Conservation (phyloP, 2,329 filamentous ascomycete genomes). For the Colletotrichum melonis region DNA sequence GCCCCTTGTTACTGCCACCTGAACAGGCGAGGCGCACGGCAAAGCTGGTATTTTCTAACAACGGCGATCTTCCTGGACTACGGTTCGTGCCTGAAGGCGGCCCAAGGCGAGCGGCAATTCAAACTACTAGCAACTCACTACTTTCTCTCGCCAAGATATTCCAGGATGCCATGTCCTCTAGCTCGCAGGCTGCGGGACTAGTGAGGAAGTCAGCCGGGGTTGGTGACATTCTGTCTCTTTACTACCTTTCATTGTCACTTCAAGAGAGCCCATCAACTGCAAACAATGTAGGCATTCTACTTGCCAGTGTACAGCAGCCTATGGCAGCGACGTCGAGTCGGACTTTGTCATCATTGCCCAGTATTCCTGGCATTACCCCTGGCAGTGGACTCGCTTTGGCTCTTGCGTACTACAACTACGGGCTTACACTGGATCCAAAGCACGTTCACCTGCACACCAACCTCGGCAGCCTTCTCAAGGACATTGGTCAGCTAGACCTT, state of each 20-base stretch:
- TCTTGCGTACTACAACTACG: slow-evolving; percentile 95
- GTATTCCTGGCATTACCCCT: slow-evolving; percentile 81
- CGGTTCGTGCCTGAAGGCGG: slow-evolving; percentile 76
- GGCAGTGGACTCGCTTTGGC: slow-evolving; percentile 91
- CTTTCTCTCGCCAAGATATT: slow-evolving; percentile 97
- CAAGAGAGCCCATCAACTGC: slow-evolving; percentile 97
- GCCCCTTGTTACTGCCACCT: slow-evolving; percentile 82
- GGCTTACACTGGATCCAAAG: slow-evolving; percentile 83
- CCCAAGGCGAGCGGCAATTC: slow-evolving; percentile 82
- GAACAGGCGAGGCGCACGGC: slow-evolving; percentile 87
- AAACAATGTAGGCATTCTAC: slow-evolving; percentile 96
- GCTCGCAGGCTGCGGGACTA: slow-evolving; percentile 64
- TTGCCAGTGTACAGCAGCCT: slow-evolving; percentile 90
- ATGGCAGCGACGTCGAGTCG: slow-evolving; percentile 45
- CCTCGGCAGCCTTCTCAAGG: slow-evolving; percentile 92
- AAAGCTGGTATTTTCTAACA: slow-evolving; percentile 80
- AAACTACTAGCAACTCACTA: slow-evolving; percentile 94
- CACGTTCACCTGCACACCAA: slow-evolving; percentile 99
- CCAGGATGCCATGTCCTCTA: slow-evolving; percentile 91
- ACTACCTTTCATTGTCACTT: slow-evolving; percentile 93
- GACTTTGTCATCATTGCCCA: slow-evolving; percentile 41
- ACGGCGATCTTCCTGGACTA: slow-evolving; percentile 84
- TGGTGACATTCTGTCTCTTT: slow-evolving; percentile 91
- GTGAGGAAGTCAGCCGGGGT: slow-evolving; percentile 79
- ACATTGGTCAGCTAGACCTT: slow-evolving; percentile 90